These are phyloP conservation scores for Citrus medica DNA, from an alignment of 345 rosid species.

Conservation along the genomic window DNA sequence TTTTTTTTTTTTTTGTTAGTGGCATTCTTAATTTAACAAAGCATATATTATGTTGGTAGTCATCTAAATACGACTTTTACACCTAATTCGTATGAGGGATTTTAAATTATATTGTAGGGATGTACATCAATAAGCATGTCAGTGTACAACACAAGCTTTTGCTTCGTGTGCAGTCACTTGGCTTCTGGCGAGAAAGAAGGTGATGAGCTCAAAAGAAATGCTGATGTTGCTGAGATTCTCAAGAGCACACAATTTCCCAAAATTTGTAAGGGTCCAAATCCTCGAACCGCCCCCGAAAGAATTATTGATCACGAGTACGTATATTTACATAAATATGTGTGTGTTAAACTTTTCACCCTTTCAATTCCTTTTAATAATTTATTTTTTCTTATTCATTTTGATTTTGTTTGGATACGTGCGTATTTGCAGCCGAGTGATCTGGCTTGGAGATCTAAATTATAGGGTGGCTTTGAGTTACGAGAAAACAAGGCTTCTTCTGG, in stretches of 20 bases:
- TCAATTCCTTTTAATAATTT: not conserved
- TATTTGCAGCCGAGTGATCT: conserved; percentile 36
- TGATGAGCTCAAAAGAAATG: conserved; percentile 82
- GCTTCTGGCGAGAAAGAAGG: conserved; percentile 99
- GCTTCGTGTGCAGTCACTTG: conserved; percentile 91
- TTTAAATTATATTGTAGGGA: conserved; percentile 47
- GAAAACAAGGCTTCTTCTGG: conserved; percentile 61
- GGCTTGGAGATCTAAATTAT: conserved; percentile 96
- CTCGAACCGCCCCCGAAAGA: conserved; percentile 63
- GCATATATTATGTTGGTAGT: too few species aligned
- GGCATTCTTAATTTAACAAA: too few species aligned
- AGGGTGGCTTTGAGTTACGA: conserved; percentile 80
- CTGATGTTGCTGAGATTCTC: conserved; percentile 80
- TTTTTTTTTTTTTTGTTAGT: too few species aligned
- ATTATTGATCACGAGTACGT: conserved; percentile 83
- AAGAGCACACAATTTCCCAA: conserved; percentile 70
- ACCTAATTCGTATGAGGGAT: not conserved
- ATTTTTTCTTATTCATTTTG: not conserved
- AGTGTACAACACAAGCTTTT: conserved; percentile 86
- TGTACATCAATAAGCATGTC: conserved; percentile 90
- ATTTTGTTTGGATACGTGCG: not conserved
- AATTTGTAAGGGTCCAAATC: conserved; percentile 57
- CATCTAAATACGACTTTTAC: too few species aligned
- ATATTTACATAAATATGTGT: not conserved
- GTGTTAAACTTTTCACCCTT: not conserved